Evolutionary conservation across 768 basidiomycete genomes (phyloP), one percentile per base, ranked within the genome.

Genomic region (Agaricus blazei): DNA sequence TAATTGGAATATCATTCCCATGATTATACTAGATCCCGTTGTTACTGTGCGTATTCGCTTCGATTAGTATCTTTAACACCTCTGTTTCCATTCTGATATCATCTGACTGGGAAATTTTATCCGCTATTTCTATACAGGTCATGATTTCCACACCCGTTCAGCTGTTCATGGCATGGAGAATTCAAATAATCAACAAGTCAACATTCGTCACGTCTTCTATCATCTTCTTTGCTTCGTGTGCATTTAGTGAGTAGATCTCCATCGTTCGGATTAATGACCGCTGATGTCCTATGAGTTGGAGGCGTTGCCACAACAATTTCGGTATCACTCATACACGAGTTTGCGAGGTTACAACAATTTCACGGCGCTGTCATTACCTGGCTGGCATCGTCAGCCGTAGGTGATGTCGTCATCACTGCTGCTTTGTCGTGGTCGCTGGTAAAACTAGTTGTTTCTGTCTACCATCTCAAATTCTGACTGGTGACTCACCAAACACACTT

Each of bases 371-470:
- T 70, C 1, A 65, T 74, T 15, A 53, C 67, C 1, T 83, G 81
- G 80, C 73, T 83, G 28, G 61, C 71, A 19, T 62, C 73, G 0
- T 71, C 77, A 9, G 75, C 74, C 3, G 64, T 70, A 14, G 72
- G 74, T 9, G 81, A 82, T 59, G 59, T 75, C 7, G 59, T 79
- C 11, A 83, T 83, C 43, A 75, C 82, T 0, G 54, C 63, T 0
- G 56, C 70, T 1, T 68, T 83, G 6, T 72, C 74, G 3, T 62
- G 67, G 48, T 73, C 69, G 28, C 62, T 82, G 65, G 80, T 78
- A 56, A 23, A 34, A 34, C 19, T 19, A 11, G 34, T 31, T 9
- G 73, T 24, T 52, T 27, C 12, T 48, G 2, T 34, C 42, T 12
- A n/a, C 48, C n/a, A 8, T 49, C 28, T 24, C 45, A 54, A 67